Evolutionary conservation across 192 early-diverging fungal genomes (phyloP).

Genomic region (Linnemannia elongata): DNA sequence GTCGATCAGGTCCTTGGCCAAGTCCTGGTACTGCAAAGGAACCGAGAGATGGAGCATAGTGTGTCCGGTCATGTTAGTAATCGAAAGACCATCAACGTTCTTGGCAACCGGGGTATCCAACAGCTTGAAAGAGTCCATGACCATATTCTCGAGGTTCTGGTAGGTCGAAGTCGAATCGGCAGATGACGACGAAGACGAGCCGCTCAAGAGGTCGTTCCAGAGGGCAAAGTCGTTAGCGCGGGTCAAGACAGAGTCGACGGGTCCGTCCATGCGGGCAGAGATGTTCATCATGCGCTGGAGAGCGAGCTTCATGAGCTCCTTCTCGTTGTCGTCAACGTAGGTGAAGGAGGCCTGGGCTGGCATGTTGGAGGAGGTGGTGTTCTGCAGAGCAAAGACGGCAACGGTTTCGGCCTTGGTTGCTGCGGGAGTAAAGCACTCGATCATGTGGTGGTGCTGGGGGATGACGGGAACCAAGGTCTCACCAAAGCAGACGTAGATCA

Average conservation of each 20-base stretch:
- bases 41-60: conserved; percentile 78
- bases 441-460: conserved; percentile 37
- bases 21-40: conserved; percentile 63
- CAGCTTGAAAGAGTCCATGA: conserved; percentile 43
- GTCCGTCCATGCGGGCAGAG: conserved; percentile 36
- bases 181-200: not conserved
- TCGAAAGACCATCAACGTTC: conserved; percentile 23
- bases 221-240: conserved; percentile 45
- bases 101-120: conserved; percentile 27
- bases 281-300: conserved; percentile 52
- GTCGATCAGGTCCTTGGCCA: conserved; percentile 61
- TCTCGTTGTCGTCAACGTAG: conserved; percentile 53
- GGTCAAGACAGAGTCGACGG: conserved; percentile 35
- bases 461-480: conserved; percentile 42
- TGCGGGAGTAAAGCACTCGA: conserved; percentile 50
- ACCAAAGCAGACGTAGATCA: conserved; percentile 55
- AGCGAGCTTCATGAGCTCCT: conserved; percentile 51
- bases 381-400: conserved; percentile 23
- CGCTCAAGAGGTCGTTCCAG: conserved; percentile 44
- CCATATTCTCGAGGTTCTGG: conserved; percentile 44
- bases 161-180: not conserved
- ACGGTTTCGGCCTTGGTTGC: conserved; percentile 40
- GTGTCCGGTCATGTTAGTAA: conserved; percentile 59
- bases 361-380: not conserved
- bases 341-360: conserved; percentile 35